A percentile compares a stretch with the other conserved stretches of the same genome.
phyloP scores from a whole-genome alignment of 352 stramenopile species.

The Pythium scleroteichum region DNA sequence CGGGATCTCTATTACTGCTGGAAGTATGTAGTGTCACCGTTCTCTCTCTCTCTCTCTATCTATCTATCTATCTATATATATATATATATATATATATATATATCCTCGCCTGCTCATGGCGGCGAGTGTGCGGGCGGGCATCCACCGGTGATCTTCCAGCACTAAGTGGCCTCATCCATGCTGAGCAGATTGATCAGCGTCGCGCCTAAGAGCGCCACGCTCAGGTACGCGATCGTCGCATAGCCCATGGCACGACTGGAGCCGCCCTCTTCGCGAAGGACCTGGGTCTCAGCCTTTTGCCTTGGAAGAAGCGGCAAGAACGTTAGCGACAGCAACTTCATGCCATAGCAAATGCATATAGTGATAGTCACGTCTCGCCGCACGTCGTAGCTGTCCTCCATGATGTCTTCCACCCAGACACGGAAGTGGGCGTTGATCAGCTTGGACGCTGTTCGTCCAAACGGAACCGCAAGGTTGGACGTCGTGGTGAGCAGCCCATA shows the following conservation, averaged over 20 bases:
- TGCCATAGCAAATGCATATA: conserved; percentile 27
- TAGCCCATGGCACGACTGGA: conserved; percentile 6
- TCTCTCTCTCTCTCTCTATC: no score
- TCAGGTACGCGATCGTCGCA: conserved; percentile 14
- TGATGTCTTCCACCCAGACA: conserved; percentile 27
- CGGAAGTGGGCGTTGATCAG: conserved; percentile 23
- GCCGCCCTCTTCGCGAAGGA: conserved; percentile 15
- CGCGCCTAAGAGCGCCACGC: conserved; percentile 15
- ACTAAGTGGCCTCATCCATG: conserved; percentile 60
- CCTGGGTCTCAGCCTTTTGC: conserved; percentile 29
- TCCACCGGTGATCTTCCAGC: conserved; percentile 64
- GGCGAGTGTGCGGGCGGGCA: conserved; percentile 21
- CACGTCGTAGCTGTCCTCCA: conserved; percentile 25
- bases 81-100: no score
- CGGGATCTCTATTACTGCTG: no score
- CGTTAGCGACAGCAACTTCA: conserved; percentile 19
- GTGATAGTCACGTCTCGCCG: conserved; percentile 27
- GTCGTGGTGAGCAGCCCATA: conserved; percentile 40
- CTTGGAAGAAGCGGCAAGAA: conserved; percentile 25
- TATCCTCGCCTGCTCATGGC: background rate
- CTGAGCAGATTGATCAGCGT: conserved; percentile 35
- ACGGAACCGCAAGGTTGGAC: conserved; percentile 19
- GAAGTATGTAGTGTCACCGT: no score
- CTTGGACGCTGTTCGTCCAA: conserved; percentile 25
- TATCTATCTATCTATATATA: no score